phyloP scores from a whole-genome alignment of 768 basidiomycete species.

The Lactifluus piperatus region DNA sequence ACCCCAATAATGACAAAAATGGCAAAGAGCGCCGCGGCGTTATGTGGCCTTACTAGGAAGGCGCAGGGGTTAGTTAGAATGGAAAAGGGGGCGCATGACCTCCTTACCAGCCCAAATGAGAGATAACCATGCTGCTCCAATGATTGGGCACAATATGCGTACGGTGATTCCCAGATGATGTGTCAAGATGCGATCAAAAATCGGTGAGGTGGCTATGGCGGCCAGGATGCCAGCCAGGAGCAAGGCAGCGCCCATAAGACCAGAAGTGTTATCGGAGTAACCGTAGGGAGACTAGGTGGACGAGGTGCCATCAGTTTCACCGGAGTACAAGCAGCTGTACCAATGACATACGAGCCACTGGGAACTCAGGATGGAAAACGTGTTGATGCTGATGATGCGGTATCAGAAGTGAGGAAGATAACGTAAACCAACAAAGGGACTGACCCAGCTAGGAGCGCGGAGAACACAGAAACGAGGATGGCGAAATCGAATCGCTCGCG shows the following conservation, averaged over 20 bases:
- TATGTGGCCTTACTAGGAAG: constrained; percentile 49
- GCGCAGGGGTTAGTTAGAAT: neutral
- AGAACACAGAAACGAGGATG: constrained; percentile 52
- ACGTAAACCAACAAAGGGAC: constrained; percentile 23
- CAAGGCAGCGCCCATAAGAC: constrained; percentile 61
- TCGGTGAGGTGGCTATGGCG: constrained; percentile 58
- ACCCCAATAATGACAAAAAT: constrained; percentile 64
- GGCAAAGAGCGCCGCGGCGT: constrained; percentile 50
- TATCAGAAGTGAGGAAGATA: neutral
- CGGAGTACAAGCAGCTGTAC: neutral
- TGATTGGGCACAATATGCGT: constrained; percentile 52
- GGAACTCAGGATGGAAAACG: constrained; percentile 56
- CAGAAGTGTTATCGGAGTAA: constrained; percentile 56
- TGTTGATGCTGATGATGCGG: constrained; percentile 38
- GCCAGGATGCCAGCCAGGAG: constrained; percentile 64
- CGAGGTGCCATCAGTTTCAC: neutral
- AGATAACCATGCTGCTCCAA: constrained; percentile 57
- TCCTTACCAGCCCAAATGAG: constrained; percentile 72
- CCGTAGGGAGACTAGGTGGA: constrained; percentile 54
- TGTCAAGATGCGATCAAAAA: constrained; percentile 80
- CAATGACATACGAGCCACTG: constrained; percentile 52
- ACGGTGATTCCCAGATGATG: constrained; percentile 53
- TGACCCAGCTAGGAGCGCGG: constrained; percentile 54
- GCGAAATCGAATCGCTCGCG: constrained; percentile 66
- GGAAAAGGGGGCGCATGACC: neutral